A percentile compares a stretch with the other conserved stretches of the same genome.
phyloP scores from a whole-genome alignment of 352 stramenopile genomes.

The Phytophthora crassamura region DNA sequence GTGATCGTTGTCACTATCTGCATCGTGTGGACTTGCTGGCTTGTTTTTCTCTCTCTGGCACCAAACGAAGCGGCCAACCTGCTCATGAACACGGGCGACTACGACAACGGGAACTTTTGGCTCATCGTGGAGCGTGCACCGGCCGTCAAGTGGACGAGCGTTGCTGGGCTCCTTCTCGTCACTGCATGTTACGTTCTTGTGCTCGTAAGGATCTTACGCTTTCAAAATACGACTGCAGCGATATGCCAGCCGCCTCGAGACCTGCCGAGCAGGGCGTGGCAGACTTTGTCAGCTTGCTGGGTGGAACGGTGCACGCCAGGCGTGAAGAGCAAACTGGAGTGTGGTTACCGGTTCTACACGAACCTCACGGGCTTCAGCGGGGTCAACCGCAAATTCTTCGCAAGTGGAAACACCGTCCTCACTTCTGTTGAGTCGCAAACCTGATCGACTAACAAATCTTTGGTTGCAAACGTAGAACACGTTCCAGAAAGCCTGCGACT shows the following conservation, averaged over 20 bases:
- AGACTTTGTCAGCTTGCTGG: constrained; percentile 5
- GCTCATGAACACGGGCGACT: constrained; percentile 33
- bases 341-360: constrained; percentile 11
- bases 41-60: constrained; percentile 25
- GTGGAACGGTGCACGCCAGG: background rate
- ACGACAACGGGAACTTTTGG: constrained; percentile 38
- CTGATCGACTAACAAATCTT: too few species aligned
- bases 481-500: constrained; percentile 31
- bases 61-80: constrained; percentile 33
- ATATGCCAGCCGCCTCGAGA: background rate
- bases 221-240: background rate
- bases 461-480: constrained; percentile 25
- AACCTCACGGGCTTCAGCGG: constrained; percentile 30
- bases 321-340: background rate
- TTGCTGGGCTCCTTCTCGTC: constrained; percentile 16
- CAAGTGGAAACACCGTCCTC: constrained; percentile 6
- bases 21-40: constrained; percentile 21
- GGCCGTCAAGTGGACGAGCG: constrained; percentile 15
- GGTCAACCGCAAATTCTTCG: constrained; percentile 31
- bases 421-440: too few species aligned
- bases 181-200: constrained; percentile 13
- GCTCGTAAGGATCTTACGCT: constrained; percentile 14
- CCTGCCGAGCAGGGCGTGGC: background rate
- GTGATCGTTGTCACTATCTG: constrained; percentile 13
- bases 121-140: constrained; percentile 25